phyloP scores from a whole-genome alignment of 176 grass and related monocot species.

The Aegilops umbellulata region DNA sequence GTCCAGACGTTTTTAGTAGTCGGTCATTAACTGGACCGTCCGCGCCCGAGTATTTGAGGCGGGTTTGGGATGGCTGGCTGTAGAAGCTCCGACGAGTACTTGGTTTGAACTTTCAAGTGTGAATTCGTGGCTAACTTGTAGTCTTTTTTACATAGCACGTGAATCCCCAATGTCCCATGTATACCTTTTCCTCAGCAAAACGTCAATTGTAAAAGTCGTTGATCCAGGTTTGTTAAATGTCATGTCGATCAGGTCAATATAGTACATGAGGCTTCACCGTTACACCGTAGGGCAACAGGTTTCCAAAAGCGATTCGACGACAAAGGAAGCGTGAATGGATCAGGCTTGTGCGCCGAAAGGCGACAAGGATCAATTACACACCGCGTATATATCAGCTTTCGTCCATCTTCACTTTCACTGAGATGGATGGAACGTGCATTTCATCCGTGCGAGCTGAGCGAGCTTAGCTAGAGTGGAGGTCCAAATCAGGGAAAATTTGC shows the following conservation, averaged over 20 bases:
- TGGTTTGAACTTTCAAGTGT: too few relatives aligned
- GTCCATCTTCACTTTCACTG: neutral
- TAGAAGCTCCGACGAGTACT: too few relatives aligned
- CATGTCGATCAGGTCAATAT: constrained; percentile 28
- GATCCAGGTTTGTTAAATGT: constrained; percentile 52
- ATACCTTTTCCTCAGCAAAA: neutral
- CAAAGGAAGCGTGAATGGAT: constrained; percentile 39
- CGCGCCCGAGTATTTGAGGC: too few relatives aligned
- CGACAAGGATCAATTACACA: constrained; percentile 26
- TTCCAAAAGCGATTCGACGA: constrained; percentile 41
- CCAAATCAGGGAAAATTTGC: constrained; percentile 3
- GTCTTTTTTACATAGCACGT: neutral
- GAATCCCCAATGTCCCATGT: neutral
- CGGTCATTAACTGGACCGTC: too few relatives aligned
- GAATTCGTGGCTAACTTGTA: too few relatives aligned
- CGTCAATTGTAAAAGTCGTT: constrained; percentile 20
- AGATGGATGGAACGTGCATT: constrained; percentile 21
- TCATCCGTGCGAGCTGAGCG: neutral
- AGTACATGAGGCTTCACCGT: constrained; percentile 50
- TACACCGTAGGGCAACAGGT: constrained; percentile 45
- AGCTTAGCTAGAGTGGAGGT: neutral
- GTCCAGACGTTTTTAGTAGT: too few relatives aligned
- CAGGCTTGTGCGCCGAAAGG: constrained; percentile 44
- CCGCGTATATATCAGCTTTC: neutral
- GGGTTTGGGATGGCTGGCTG: too few relatives aligned